Evolutionary conservation across 345 rosid species (phyloP), one percentile per base, ranked within the genome.

Genomic region (Sisymbrium altissimum): DNA sequence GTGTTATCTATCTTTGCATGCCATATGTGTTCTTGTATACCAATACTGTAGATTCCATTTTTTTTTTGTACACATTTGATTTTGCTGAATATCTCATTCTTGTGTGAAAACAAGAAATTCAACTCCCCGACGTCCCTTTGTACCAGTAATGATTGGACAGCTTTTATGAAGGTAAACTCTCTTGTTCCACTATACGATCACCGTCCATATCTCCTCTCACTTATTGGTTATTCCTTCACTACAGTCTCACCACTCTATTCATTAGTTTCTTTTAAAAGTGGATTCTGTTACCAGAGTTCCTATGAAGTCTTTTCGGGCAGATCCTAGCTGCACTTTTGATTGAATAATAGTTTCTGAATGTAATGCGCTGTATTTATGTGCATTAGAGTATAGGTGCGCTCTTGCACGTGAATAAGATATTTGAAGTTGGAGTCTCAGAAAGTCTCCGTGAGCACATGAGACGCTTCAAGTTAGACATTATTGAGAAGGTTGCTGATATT

Each of bases 401-500:
- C 71, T 81, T 94, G 87, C 91, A 89, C 66, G 85, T 94, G 66
- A 87, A 79, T 71, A 94, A 87, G 84, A 85, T 89, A 81, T 85
- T 91, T 82, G 95, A 91, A 82, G 93, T 88, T 68, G 97, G 96
- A 64, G 78, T 88, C 65, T 85, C 93, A 49, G 90, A 84, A 74
- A 83, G 79, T 77, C 90, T 89, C 72, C 82, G 71, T 45, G 85
- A 88, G 84, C 91, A 87, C 73, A 81, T 82, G 78, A 84, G 79
- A 73, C 61, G 73, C 81, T 83, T 88, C 76, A 87, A 86, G 79
- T 77, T 84, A 66, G 88, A 89, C 81, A 84, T 94, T 63, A 44
- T 86, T 67, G 86, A 85, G 75, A 81, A 86, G 98, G 98, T 94
- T 83, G 25, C 23, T 55, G 15, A 66, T 46, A 19, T 40, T 80